These are phyloP conservation scores for Trypanosoma melophagium DNA, from an alignment of 208 protist genomes.

Conservation along the genomic window DNA sequence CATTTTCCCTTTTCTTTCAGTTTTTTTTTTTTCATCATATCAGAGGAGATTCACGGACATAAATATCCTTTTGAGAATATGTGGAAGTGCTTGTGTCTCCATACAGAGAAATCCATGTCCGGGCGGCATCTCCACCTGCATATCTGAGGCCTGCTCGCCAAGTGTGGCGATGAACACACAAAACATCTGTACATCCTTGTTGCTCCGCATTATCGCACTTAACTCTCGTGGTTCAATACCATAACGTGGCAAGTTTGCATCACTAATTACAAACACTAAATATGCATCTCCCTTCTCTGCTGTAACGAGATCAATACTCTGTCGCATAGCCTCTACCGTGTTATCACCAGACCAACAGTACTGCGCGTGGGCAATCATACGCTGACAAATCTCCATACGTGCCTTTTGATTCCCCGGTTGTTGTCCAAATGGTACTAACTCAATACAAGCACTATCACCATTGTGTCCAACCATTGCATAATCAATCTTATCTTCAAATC, in stretches of 20 bases:
- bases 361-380: conserved; percentile 92
- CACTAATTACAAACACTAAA: conserved; percentile 94
- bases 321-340: conserved; percentile 84
- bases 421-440: conserved; percentile 70
- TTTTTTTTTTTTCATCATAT: not conserved
- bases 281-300: conserved; percentile 86
- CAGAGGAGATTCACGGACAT: conserved; percentile 70
- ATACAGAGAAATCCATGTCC: conserved; percentile 89
- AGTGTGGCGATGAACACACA: conserved; percentile 92
- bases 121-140: conserved; percentile 72
- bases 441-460: conserved; percentile 81
- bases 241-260: conserved; percentile 93
- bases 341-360: conserved; percentile 93
- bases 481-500: conserved; percentile 86
- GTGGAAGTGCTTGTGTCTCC: conserved; percentile 79
- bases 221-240: conserved; percentile 83
- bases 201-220: conserved; percentile 61
- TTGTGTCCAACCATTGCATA: conserved; percentile 91
- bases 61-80: conserved; percentile 89
- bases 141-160: conserved; percentile 69
- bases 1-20: not conserved
- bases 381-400: conserved; percentile 79
- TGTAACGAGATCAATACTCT: conserved; percentile 70
- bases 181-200: conserved; percentile 85
- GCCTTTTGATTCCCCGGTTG: conserved; percentile 73